These are phyloP conservation scores for Tulasnella sp. DNA, from an alignment of 768 basidiomycete genomes.

Conservation along the genomic window DNA sequence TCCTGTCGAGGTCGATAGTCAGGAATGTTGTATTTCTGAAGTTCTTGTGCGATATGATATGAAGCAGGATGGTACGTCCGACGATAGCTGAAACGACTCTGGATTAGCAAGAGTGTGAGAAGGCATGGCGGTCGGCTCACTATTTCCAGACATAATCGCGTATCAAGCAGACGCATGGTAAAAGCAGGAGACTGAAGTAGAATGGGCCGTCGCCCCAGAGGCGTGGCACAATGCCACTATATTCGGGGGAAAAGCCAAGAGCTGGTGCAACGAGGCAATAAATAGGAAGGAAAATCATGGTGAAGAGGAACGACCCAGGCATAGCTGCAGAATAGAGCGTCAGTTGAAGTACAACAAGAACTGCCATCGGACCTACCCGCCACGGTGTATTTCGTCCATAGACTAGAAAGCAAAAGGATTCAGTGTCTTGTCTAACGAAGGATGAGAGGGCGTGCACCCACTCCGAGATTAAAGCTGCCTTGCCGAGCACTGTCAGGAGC, in stretches of 20 bases:
- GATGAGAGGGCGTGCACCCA: conserved; percentile 44
- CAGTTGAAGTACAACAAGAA: not conserved
- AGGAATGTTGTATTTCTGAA: conserved; percentile 98
- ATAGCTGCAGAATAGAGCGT: conserved; percentile 55
- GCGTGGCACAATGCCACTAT: conserved; percentile 80
- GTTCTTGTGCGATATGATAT: conserved; percentile 98
- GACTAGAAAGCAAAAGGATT: conserved; percentile 43
- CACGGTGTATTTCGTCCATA: conserved; percentile 99
- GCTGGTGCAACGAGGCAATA: conserved; percentile 84
- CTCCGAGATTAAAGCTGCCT: conserved; percentile 97
- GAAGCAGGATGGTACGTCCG: conserved; percentile 84
- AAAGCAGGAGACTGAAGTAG: conserved; percentile 79
- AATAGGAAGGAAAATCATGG: conserved; percentile 91
- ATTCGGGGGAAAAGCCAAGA: conserved; percentile 86
- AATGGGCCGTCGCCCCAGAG: conserved; percentile 86
- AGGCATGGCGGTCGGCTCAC: conserved; percentile 46
- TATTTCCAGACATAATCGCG: conserved; percentile 98
- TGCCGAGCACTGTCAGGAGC: conserved; percentile 90
- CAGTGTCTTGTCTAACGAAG: not conserved
- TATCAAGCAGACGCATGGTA: conserved; percentile 78
- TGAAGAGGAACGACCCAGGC: conserved; percentile 92
- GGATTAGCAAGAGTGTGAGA: conserved; percentile 1
- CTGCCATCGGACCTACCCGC: conserved; percentile 51
- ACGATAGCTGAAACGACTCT: conserved; percentile 57
- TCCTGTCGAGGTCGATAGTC: conserved; percentile 96